Conservation (phyloP, 768 basidiomycete species). For the Pilatotrama ljubarskyi region DNA sequence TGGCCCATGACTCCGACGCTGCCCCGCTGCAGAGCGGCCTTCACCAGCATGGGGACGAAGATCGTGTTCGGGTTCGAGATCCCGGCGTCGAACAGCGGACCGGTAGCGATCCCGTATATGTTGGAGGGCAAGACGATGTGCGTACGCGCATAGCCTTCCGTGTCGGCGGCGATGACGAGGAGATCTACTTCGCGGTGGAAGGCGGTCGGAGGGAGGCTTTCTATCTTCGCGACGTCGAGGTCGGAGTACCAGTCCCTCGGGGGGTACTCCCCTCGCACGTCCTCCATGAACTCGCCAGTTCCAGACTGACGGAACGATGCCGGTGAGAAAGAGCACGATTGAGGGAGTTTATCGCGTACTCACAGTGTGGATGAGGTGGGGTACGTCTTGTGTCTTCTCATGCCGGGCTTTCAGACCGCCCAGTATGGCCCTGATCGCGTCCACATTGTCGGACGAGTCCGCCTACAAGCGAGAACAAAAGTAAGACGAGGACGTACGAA, state of each 20-base stretch:
- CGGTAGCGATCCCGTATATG: constrained; percentile 60
- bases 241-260: constrained; percentile 51
- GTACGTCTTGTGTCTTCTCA: constrained; percentile 38
- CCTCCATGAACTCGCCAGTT: constrained; percentile 43
- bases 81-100: constrained; percentile 51
- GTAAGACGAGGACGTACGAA: not conserved
- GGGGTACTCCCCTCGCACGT: constrained; percentile 43
- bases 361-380: constrained; percentile 48
- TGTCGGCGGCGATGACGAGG: constrained; percentile 45
- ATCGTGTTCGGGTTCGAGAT: constrained; percentile 52
- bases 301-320: constrained; percentile 8
- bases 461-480: no score
- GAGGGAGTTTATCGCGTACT: constrained; percentile 27
- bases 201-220: constrained; percentile 45
- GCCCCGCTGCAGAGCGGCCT: constrained; percentile 43
- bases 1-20: constrained; percentile 54
- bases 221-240: constrained; percentile 45
- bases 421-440: constrained; percentile 47
- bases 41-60: constrained; percentile 49
- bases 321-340: not conserved
- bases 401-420: constrained; percentile 50
- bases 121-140: constrained; percentile 54
- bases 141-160: constrained; percentile 44
- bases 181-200: constrained; percentile 53
- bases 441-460: constrained; percentile 44